Evolutionary conservation across 208 protist species (phyloP).

Genomic region (Leishmania gerbilli): DNA sequence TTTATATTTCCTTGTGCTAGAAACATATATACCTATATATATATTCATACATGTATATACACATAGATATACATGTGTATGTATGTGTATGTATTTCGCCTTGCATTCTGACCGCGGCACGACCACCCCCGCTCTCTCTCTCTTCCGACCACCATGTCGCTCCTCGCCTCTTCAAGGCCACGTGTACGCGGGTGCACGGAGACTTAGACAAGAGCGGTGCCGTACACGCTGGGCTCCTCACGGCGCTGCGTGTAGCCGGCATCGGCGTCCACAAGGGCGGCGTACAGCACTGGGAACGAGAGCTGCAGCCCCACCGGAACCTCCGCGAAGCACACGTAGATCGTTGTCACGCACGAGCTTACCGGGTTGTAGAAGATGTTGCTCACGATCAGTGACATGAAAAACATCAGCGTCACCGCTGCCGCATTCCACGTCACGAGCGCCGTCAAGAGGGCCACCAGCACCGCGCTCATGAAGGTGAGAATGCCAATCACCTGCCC

Average conservation of each 20-base stretch:
- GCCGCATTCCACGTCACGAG: constrained; percentile 26
- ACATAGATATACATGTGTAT: too few relatives aligned
- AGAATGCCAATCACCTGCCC: constrained; percentile 43
- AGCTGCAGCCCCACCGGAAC: constrained; percentile 59
- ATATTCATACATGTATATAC: too few relatives aligned
- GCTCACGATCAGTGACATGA: constrained; percentile 56
- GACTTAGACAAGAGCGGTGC: constrained; percentile 12
- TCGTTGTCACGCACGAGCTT: constrained; percentile 58
- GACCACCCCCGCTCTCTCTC: not conserved
- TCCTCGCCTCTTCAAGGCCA: not conserved
- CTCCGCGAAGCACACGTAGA: constrained; percentile 91
- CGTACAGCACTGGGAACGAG: constrained; percentile 69
- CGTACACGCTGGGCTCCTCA: constrained; percentile 12
- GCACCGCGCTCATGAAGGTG: constrained; percentile 27
- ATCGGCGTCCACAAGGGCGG: constrained; percentile 40
- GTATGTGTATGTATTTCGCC: not conserved
- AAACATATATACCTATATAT: too few relatives aligned
- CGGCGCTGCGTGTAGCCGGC: constrained; percentile 32
- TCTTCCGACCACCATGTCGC: not conserved
- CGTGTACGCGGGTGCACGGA: not conserved
- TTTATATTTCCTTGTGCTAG: not conserved
- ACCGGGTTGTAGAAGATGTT: constrained; percentile 55
- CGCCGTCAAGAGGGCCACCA: constrained; percentile 30
- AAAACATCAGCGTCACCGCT: constrained; percentile 31
- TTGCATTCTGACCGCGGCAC: not conserved